Conservation (phyloP, 2,329 filamentous ascomycete genomes). For the Diaporthe ilicicola region DNA sequence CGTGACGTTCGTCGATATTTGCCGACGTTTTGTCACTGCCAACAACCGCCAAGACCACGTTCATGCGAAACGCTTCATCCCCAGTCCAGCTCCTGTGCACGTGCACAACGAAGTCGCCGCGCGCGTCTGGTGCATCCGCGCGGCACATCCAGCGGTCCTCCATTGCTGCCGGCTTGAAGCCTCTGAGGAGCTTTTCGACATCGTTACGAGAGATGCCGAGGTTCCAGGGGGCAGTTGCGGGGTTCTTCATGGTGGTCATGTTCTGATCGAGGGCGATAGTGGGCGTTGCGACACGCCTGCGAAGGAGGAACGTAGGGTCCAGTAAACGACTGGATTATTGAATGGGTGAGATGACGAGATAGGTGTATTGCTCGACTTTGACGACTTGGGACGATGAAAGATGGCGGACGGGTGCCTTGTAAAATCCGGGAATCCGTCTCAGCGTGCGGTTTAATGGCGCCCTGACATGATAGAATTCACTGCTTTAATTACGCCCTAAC, state of each 20-base stretch:
- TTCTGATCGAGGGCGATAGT: neutral
- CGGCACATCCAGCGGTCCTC: constrained; percentile 13
- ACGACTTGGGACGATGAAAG: neutral
- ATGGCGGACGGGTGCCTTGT: neutral
- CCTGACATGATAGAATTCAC: neutral
- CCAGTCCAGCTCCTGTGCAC: constrained; percentile 14
- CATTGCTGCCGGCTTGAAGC: constrained; percentile 5
- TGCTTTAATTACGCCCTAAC: neutral
- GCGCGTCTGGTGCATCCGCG: constrained; percentile 1
- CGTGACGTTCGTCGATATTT: neutral
- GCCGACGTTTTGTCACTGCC: neutral
- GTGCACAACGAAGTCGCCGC: constrained; percentile 1
- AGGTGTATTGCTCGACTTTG: neutral
- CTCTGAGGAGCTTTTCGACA: neutral
- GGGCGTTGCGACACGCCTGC: neutral
- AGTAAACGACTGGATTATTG: neutral
- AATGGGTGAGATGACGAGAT: neutral
- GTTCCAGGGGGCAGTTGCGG: neutral
- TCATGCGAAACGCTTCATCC: constrained; percentile 5
- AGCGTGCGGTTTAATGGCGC: neutral
- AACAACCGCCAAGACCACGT: neutral
- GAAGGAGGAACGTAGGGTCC: neutral
- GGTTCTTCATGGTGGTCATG: neutral
- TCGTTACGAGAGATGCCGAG: neutral
- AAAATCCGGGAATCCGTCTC: neutral